Base-by-base conservation (phyloP, 306 rosid genomes). In the Castanopsis chinensis region DNA sequence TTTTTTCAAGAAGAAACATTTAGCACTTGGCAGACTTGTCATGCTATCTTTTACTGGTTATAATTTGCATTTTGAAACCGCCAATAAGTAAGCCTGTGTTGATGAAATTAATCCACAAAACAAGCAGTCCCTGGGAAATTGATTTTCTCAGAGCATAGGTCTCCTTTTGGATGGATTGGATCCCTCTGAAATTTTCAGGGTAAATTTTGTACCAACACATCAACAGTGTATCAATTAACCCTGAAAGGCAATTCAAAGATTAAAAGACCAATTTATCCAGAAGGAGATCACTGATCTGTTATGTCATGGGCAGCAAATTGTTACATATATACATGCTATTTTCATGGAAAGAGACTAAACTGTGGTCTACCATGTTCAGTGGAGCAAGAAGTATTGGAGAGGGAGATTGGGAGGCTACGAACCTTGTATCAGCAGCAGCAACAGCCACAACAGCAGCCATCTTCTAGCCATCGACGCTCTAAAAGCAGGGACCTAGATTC, bases 331-430 rank as follows among this genome's bases (percentile, higher is more conserved):
- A 10, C 72, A 68, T 68, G 19, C 17, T 23, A 43, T 60, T 70
- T 30, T 51, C 57, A 56, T 52, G 71, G 49, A 25, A 67, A 78
- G 57, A 45, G 83, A 72, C 91, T 92, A 76, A 92, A 71, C 80
- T 80, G 13, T 79, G 41, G 52, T 23, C 78, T 78, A 77, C 81
- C 78, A 75, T 86, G 71, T 90, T 69, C 88, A 96, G 99, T 96
- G 97, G 99, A 96, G 86, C 99, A 96, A 79, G 99, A 96, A 88
- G 97, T 96, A 61, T 85, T 96, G 88, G 99, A 96, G 84, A 96
- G 97, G 83, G 99, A 96, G 91, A 89, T 96, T 33, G 96, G 96
- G 75, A 90, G 99, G 91, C 84, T 96, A 71, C 90, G 96, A 73
- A 1, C 86, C 30, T 61, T 96, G 88, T 91, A 88, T 79, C 90